Evolutionary conservation across 208 protist species (phyloP).

Genomic region (Leishmania guyanensis): DNA sequence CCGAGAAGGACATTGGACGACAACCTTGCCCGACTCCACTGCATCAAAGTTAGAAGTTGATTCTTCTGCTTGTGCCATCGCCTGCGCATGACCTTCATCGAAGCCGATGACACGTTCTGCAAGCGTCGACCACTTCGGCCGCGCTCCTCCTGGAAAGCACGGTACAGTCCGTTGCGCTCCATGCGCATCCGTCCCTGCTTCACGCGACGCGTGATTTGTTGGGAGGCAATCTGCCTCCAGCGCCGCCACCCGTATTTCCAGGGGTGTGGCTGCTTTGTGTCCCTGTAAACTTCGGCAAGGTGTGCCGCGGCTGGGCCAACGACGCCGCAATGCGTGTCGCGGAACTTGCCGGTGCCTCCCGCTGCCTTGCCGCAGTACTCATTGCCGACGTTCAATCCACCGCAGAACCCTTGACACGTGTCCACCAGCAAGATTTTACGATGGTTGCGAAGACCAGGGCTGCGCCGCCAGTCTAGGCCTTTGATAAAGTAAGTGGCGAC

Average conservation of each 20-base stretch:
- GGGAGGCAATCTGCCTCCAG: conserved; percentile 84
- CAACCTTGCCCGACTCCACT: conserved; percentile 16
- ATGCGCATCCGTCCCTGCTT: conserved; percentile 36
- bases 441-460: conserved; percentile 90
- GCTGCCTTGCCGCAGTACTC: conserved; percentile 81
- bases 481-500: conserved; percentile 65
- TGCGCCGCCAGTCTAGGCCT: conserved; percentile 76
- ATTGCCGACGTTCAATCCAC: conserved; percentile 93
- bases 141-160: conserved; percentile 32
- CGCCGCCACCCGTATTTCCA: conserved; percentile 81
- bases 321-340: conserved; percentile 87
- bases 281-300: conserved; percentile 81
- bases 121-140: conserved; percentile 15
- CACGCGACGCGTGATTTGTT: conserved; percentile 45
- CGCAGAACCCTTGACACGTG: conserved; percentile 81
- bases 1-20: conserved; percentile 15
- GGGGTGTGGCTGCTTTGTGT: conserved; percentile 83
- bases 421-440: conserved; percentile 92
- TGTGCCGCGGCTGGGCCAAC: conserved; percentile 76
- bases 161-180: conserved; percentile 32
- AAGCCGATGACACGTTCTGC: conserved; percentile 30
- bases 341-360: conserved; percentile 80
- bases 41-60: conserved; percentile 27
- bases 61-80: conserved; percentile 30
- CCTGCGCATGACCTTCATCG: conserved; percentile 30